phyloP scores from a whole-genome alignment of 2,329 filamentous ascomycete species.

The Diaporthe batatas region DNA sequence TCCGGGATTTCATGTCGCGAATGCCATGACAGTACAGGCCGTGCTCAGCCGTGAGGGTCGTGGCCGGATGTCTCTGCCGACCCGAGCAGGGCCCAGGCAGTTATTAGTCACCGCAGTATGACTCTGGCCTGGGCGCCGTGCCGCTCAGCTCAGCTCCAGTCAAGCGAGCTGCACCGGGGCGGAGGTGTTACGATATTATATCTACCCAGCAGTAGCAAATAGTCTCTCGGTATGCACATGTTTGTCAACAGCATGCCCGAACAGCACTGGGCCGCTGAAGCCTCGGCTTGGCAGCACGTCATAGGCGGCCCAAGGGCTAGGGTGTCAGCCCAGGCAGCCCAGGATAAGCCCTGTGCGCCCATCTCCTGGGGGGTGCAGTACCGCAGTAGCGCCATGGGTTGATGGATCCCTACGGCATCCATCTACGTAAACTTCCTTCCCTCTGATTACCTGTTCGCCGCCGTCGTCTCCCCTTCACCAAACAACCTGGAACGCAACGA shows the following conservation, averaged over 20 bases:
- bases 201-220: not conserved
- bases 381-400: not conserved
- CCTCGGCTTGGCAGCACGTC: constrained; percentile 29
- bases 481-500: not conserved
- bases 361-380: not conserved
- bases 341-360: constrained; percentile 33
- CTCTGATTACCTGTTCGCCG: not conserved
- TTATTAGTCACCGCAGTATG: not conserved
- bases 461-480: not conserved
- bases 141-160: not conserved
- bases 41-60: not conserved
- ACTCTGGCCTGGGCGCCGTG: not conserved
- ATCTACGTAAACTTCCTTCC: constrained; percentile 7
- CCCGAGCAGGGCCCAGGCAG: too few species aligned
- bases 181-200: not conserved
- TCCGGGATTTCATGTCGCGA: constrained; percentile 60
- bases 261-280: constrained; percentile 10
- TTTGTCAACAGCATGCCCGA: not conserved
- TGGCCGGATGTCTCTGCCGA: not conserved
- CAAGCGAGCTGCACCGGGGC: not conserved
- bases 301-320: constrained; percentile 21
- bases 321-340: constrained; percentile 31
- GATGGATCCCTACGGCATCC: not conserved
- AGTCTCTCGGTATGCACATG: not conserved
- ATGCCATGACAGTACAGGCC: constrained; percentile 4